phyloP scores from a whole-genome alignment of 2,329 filamentous ascomycete genomes.

The Clonostachys chloroleuca region DNA sequence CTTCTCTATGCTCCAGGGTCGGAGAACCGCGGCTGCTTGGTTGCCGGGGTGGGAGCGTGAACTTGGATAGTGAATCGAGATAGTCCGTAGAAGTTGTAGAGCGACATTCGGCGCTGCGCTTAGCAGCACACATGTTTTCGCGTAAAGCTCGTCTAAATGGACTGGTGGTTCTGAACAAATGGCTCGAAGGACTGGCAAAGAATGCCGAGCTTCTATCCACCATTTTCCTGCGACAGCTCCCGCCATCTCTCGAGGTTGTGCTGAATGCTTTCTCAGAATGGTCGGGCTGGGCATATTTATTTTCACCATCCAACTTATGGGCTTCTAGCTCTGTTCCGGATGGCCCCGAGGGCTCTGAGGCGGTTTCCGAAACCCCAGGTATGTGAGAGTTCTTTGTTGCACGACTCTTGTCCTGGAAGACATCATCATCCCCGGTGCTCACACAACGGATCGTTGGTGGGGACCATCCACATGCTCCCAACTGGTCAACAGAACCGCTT shows the following conservation, averaged over 20 bases:
- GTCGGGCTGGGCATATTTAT: no score
- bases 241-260: neutral
- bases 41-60: conserved; percentile 32
- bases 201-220: conserved; percentile 36
- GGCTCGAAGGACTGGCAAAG: conserved; percentile 44
- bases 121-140: conserved; percentile 34
- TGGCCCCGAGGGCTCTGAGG: neutral
- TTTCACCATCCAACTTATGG: no score
- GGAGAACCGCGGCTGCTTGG: conserved; percentile 32
- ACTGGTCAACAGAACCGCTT: conserved; percentile 7
- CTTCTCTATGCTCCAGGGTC: conserved; percentile 26
- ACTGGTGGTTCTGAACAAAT: conserved; percentile 49
- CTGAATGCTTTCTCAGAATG: neutral
- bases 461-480: conserved; percentile 8
- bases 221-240: neutral
- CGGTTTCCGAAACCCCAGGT: no score
- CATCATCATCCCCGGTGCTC: conserved; percentile 21
- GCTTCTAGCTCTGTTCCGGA: neutral
- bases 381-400: neutral
- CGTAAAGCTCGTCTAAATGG: conserved; percentile 50
- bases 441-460: conserved; percentile 25
- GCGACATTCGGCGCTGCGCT: conserved; percentile 7
- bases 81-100: conserved; percentile 17
- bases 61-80: conserved; percentile 30
- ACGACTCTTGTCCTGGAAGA: conserved; percentile 16